These are phyloP conservation scores for Sideroxylon spinosum DNA, from an alignment of 179 eudicot species.

Conservation along the genomic window DNA sequence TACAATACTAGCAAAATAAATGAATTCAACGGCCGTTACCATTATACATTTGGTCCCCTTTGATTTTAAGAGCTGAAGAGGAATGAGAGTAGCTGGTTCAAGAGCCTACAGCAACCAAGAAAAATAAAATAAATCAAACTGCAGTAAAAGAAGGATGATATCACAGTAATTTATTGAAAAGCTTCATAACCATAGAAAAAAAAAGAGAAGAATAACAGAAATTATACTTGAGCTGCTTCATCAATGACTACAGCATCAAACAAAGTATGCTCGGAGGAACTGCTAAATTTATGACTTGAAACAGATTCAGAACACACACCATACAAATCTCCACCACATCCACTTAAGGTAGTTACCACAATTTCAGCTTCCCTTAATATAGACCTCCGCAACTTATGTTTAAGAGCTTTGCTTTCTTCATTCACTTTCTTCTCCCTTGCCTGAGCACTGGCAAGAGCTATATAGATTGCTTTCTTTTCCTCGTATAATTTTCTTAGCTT, in stretches of 20 bases:
- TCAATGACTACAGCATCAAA: slow-evolving; percentile 97
- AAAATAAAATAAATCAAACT: background rate
- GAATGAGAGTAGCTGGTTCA: slow-evolving; percentile 95
- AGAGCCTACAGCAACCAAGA: slow-evolving; percentile 54
- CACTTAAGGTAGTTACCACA: slow-evolving; percentile 93
- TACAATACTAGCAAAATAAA: background rate
- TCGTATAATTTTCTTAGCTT: slow-evolving; percentile 66
- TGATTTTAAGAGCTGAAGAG: slow-evolving; percentile 91
- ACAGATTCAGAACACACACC: slow-evolving; percentile 79
- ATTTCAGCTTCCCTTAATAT: slow-evolving; percentile 92
- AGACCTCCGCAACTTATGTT: slow-evolving; percentile 61
- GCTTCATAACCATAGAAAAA: slow-evolving; percentile 7
- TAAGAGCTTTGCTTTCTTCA: slow-evolving; percentile 78
- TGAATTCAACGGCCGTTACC: slow-evolving; percentile 40
- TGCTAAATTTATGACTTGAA: slow-evolving; percentile 47
- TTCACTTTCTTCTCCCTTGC: slow-evolving; percentile 68
- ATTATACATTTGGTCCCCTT: slow-evolving; percentile 78
- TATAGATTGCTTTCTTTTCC: slow-evolving; percentile 65
- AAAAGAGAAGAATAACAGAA: background rate
- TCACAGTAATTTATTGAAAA: slow-evolving; percentile 4
- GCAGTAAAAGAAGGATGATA: slow-evolving; percentile 1
- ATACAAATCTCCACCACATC: slow-evolving; percentile 96
- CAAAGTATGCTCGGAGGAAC: slow-evolving; percentile 54
- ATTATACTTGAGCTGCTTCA: slow-evolving; percentile 95
- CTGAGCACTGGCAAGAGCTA: slow-evolving; percentile 68